Base-by-base conservation (phyloP, 768 basidiomycete genomes). In the Trametes cingulata region DNA sequence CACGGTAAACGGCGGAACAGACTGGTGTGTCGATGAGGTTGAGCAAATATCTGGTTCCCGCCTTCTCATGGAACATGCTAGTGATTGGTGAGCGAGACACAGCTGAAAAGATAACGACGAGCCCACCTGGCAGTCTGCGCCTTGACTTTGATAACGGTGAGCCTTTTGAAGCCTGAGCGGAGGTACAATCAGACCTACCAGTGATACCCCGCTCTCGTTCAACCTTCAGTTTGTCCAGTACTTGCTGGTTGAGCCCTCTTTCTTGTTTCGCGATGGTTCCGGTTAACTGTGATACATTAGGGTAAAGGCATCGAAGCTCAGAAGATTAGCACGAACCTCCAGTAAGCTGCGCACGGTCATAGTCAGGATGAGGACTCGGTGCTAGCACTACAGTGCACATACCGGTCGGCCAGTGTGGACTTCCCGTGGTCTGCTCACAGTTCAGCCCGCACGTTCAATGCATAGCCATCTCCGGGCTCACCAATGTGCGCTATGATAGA, bases 401-500 rank as follows among this genome's bases (percentile, higher is more conserved):
- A 87, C 85, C 93, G 79, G 69, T 97, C 95, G 6, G 94, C 93
- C 57, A 97, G 78, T 4, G 94, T 97, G 4, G 93, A 95, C 79
- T 98, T 98, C 52, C 96, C 96, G 74, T 97, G 95, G 73, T 97
- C 91, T 90, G 36, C 17, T 52, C 35, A 49, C 12, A 52, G 56
- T 8, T 60, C 50, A 40, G 53, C 10, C 10, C 25, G 8, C 19
- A 37, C 40, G 45, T 29, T 25, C 6, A 29, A 15, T 4, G 14
- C 58, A 25, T 22, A 40, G 6, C 35, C 0, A 15, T 40, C 2
- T 27, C 20, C 10, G 27, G 29, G 61, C 71, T 55, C 68, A 87
- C 93, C 94, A 66, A 97, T 97, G 72, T 98, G 95, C 1, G 95
- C 95, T 70, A 98, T 96, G 65, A 98, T 94, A 10, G 94, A 95